Conservation (phyloP, 805 yeast species). For the Candida xyloterini region DNA sequence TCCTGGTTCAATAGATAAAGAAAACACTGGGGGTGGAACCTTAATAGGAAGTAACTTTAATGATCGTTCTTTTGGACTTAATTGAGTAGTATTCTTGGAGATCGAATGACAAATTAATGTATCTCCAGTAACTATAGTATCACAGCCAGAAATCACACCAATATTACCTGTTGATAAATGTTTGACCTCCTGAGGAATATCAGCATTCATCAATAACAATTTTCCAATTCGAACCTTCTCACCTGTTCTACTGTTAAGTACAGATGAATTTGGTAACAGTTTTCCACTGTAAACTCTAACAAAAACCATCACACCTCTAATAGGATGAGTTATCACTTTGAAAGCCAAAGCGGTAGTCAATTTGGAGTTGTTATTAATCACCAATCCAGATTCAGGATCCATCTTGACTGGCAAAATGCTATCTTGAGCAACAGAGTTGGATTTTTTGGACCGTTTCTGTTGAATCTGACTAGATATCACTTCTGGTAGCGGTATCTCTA, state of each 20-base stretch:
- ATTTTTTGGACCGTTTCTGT: conserved; percentile 17
- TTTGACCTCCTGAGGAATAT: conserved; percentile 69
- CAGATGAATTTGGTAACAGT: conserved; percentile 56
- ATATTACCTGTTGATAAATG: conserved; percentile 73
- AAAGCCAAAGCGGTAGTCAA: conserved; percentile 81
- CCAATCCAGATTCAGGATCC: conserved; percentile 44
- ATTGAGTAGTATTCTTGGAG: conserved; percentile 38
- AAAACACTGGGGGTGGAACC: conserved; percentile 91
- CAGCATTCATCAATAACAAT: conserved; percentile 83
- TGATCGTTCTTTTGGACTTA: conserved; percentile 37
- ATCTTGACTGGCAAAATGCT: conserved; percentile 33
- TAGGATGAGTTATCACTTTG: conserved; percentile 84
- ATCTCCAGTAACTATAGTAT: conserved; percentile 83
- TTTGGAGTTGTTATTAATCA: conserved; percentile 55
- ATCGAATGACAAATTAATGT: conserved; percentile 67
- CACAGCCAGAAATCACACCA: conserved; percentile 81
- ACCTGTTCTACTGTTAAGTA: conserved; percentile 69
- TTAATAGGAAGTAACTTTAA: conserved; percentile 69
- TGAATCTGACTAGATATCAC: conserved; percentile 29
- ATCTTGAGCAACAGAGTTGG: conserved; percentile 9
- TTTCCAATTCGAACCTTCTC: conserved; percentile 63
- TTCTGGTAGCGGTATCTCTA: conserved; percentile 58
- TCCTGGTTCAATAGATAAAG: conserved; percentile 76
- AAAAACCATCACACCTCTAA: conserved; percentile 78
- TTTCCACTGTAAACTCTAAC: conserved; percentile 86